Base-by-base conservation (phyloP, 2,329 filamentous ascomycete genomes). In the Paraphoma chrysanthemicola region DNA sequence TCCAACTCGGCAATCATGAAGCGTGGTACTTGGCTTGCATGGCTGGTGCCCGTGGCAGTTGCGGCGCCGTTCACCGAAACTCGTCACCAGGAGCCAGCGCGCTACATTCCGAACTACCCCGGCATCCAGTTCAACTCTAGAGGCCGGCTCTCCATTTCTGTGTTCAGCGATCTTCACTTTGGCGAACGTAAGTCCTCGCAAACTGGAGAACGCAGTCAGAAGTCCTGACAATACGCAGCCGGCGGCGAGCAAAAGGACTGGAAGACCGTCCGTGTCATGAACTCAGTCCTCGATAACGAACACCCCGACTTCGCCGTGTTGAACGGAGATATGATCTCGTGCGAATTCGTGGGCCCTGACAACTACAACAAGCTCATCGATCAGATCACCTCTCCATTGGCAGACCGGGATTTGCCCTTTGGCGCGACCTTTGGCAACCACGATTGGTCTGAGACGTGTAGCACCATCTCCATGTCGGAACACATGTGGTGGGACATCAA, bases 381-480 rank as follows among this genome's bases (percentile, higher is more conserved):
- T 41, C 64, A 67, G 38, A 52, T 73, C 17, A 53, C 72, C 14
- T 41, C 58, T 8, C 72, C 72, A 6, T 87, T 92, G 0, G 77
- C 89, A 0, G 61, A 82, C 3, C 81, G 83, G 14, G 78, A 79
- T 7, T 68, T 89, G 0, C 79, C 80, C 0, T 92, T 88, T 85
- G 88, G 88, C 1, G 87, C 86, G 0, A 88, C 88, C 0, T 91
- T 91, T 59, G 89, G 89, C 0, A 91, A 91, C 54, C 89, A 92
- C 64, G 89, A 92, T 62, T 66, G 59, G 47, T 66, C 63, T 18
- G 60, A 59, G 54, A 72, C 66, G 3, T 70, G 65, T 56, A 66
- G 61, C 31, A 70, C 70, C 2, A 51, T 56, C 1, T 47, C 46
- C 30, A 64, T 73, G 53, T 58, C 66, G 1, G 59, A 69, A 44